Base-by-base conservation (phyloP, 2,329 filamentous ascomycete genomes). In the Nemania sp. region DNA sequence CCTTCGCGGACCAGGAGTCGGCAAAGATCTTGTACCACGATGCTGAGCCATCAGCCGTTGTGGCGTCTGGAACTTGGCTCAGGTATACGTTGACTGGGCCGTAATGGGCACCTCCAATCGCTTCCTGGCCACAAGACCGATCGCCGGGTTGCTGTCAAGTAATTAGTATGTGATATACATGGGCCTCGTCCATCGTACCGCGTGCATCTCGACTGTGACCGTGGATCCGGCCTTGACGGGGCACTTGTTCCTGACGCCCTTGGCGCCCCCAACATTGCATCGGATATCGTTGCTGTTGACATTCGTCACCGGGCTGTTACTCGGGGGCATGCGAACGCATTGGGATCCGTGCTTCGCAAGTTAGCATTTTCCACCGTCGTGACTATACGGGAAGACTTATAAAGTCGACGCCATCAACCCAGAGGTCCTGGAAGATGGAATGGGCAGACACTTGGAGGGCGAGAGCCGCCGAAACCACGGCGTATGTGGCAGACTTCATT, bases 21-120 rank as follows among this genome's bases (percentile, higher is more conserved):
- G 80, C 76, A 65, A 78, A 81, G 62, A 84, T 78, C 75, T 85
- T 85, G 76, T 84, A 83, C 80, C 79, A 84, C 3, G 73, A 70
- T 2, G 74, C 68, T 1, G 75, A 73, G 11, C 78, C 78, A 59
- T 77, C 75, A 48, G 81, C 79, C 0, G 74, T 77, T 34, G 76
- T 69, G 3, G 82, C 78, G 67, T 84, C 77, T 25, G 73, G 62
- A 18, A 85, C 82, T 64, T 81, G 78, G 68, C 77, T 77, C 57
- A 83, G 74, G 69, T 84, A 84, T 1, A 82, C 76, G 50, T 82
- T 77, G 35, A 84, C 80, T 1, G 82, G 82, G 10, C 82, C 81
- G 66, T 80, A 83, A 71, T 85, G 82, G 42, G 78, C 77, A 35
- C 82, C 82, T 32, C 82, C 83, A 54, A 85, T 82, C 20, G 81